These are phyloP conservation scores for Meyerozyma smithsonii DNA, from an alignment of 1,139 yeast species.

Conservation along the genomic window DNA sequence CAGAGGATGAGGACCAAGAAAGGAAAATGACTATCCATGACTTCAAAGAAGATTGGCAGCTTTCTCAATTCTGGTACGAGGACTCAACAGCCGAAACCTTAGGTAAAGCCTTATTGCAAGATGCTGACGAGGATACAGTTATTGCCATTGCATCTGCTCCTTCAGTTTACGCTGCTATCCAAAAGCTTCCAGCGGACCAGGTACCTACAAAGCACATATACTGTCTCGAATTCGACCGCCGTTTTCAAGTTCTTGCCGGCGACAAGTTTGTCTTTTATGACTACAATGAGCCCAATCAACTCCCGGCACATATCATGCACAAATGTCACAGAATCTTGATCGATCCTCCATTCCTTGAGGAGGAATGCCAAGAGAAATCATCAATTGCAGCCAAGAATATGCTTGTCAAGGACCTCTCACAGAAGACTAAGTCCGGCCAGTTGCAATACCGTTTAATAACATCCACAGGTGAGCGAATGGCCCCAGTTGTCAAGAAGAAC, in stretches of 20 bases:
- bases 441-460: constrained; percentile 52
- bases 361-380: constrained; percentile 74
- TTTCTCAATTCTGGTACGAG: constrained; percentile 72
- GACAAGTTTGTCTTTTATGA: constrained; percentile 69
- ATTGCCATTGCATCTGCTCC: constrained; percentile 85
- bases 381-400: constrained; percentile 65
- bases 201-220: constrained; percentile 68
- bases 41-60: constrained; percentile 89
- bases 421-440: constrained; percentile 35
- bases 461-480: constrained; percentile 90
- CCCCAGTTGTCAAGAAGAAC: constrained; percentile 47
- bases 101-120: constrained; percentile 68
- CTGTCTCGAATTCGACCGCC: constrained; percentile 69
- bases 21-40: constrained; percentile 44
- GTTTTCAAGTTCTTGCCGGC: constrained; percentile 73
- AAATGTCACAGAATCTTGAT: constrained; percentile 71
- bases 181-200: constrained; percentile 43
- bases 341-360: constrained; percentile 85
- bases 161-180: constrained; percentile 82
- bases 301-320: constrained; percentile 55
- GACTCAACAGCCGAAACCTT: constrained; percentile 66
- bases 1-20: constrained; percentile 49
- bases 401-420: constrained; percentile 35
- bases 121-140: constrained; percentile 66
- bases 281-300: constrained; percentile 60